phyloP scores from a whole-genome alignment of 2,329 filamentous ascomycete species.

The Aspergillus phoenicis region DNA sequence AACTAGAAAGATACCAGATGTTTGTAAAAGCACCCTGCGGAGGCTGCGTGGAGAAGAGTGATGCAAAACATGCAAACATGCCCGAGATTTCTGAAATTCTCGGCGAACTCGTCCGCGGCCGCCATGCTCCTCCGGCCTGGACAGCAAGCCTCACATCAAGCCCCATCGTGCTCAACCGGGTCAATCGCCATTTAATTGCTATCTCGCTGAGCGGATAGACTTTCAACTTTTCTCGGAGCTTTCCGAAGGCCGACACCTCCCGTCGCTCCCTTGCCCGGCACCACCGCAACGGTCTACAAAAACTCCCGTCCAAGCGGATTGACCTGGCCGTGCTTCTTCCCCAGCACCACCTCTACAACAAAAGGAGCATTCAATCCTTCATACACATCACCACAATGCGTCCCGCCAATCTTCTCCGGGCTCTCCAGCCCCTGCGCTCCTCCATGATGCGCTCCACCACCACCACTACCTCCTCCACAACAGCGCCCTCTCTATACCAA shows the following conservation, averaged over 20 bases:
- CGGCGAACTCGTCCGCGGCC: constrained; percentile 19
- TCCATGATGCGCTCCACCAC: constrained; percentile 30
- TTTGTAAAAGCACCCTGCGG: neutral
- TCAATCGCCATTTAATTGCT: neutral
- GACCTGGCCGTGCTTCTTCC: neutral
- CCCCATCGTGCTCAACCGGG: neutral
- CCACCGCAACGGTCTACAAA: neutral
- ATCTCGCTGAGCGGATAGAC: neutral
- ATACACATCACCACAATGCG: constrained; percentile 26
- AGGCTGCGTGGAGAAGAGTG: neutral
- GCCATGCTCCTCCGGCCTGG: constrained; percentile 7
- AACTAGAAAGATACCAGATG: no score
- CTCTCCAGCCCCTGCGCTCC: constrained; percentile 34
- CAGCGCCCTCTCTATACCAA: constrained; percentile 21
- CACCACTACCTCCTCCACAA: constrained; percentile 18
- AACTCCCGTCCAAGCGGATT: neutral
- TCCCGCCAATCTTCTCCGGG: constrained; percentile 34
- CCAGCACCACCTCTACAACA: neutral
- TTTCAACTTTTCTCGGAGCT: neutral
- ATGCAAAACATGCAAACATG: constrained; percentile 39
- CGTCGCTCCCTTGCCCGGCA: neutral
- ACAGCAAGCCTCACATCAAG: neutral
- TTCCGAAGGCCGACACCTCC: neutral
- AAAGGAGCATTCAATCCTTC: neutral
- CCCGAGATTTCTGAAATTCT: constrained; percentile 32